Percentiles rank a stretch among this genome's conserved stretches.
Evolutionary conservation across 164 flowering plant species (phyloP).

Genomic region (Euptelea pleiosperma): DNA sequence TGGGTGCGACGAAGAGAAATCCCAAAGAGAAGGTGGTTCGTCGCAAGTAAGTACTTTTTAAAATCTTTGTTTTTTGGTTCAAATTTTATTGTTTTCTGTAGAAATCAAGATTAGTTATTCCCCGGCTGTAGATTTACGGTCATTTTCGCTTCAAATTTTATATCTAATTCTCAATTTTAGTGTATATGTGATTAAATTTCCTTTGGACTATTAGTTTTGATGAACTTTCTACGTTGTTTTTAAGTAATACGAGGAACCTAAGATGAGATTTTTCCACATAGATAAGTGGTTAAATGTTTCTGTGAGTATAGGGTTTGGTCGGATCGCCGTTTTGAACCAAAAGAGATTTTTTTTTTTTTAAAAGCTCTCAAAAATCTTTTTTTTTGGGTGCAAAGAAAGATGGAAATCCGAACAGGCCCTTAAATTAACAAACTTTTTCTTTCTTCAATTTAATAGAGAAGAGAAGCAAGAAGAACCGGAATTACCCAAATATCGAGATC

Average conservation of each 20-base stretch:
- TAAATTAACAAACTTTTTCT: not conserved
- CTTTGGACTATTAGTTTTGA: no score
- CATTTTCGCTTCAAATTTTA: no score
- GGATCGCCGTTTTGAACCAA: no score
- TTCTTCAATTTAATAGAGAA: slow-evolving; percentile 40
- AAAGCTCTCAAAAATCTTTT: no score
- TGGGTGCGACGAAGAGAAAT: slow-evolving; percentile 45
- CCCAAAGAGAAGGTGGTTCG: slow-evolving; percentile 62
- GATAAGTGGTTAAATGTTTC: no score
- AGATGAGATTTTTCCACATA: not conserved
- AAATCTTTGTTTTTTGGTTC: not conserved
- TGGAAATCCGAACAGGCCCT: no score
- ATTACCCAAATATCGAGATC: slow-evolving; percentile 77
- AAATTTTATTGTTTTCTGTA: not conserved
- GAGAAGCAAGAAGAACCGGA: slow-evolving; percentile 85
- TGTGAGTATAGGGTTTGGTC: no score
- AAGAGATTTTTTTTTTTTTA: no score
- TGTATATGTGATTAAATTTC: no score
- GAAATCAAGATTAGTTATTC: not conserved
- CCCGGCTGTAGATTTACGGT: no score
- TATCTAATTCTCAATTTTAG: no score
- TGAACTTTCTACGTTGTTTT: not conserved
- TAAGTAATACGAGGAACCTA: not conserved
- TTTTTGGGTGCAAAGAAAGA: no score
- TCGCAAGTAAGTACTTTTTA: slow-evolving; percentile 45